These are phyloP conservation scores for Spizellomyces sp. DNA, from an alignment of 192 early-diverging fungal species.

Conservation along the genomic window DNA sequence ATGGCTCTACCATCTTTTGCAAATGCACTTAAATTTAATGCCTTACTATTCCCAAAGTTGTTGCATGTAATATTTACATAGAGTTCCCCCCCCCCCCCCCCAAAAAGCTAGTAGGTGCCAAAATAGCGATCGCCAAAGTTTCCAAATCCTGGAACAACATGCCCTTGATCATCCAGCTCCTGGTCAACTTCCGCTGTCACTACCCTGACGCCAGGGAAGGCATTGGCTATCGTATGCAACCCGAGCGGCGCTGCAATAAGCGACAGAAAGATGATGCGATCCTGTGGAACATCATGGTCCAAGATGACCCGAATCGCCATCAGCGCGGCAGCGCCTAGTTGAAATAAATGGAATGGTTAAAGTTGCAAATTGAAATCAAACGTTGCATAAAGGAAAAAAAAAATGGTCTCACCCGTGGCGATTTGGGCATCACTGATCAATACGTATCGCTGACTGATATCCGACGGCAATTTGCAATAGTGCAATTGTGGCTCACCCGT, in stretches of 20 bases:
- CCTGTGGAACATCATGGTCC: constrained; percentile 79
- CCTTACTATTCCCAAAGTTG: too few relatives aligned
- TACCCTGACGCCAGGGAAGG: constrained; percentile 81
- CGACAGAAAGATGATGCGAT: constrained; percentile 79
- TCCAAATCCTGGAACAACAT: constrained; percentile 83
- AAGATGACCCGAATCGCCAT: constrained; percentile 94
- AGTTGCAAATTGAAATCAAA: background rate
- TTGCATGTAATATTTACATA: background rate
- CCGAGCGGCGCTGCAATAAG: constrained; percentile 81
- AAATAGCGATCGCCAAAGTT: constrained; percentile 70
- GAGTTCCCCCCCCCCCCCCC: background rate
- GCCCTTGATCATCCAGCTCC: constrained; percentile 62
- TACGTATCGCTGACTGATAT: constrained; percentile 63
- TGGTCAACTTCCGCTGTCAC: constrained; percentile 82
- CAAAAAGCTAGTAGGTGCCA: constrained; percentile 14
- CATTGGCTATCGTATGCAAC: constrained; percentile 73
- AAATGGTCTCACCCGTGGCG: constrained; percentile 55
- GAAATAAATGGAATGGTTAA: background rate
- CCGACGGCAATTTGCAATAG: constrained; percentile 76
- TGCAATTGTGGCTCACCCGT: constrained; percentile 89
- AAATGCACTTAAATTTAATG: too few relatives aligned
- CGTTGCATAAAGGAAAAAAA: background rate
- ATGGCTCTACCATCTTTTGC: too few relatives aligned
- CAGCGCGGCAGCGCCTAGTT: constrained; percentile 81
- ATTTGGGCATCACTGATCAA: constrained; percentile 88